Evolutionary conservation across 1,284 basidiomycete genomes (phyloP), one percentile per base, ranked within the genome.

Genomic region (Apiotrichum montevideense): DNA sequence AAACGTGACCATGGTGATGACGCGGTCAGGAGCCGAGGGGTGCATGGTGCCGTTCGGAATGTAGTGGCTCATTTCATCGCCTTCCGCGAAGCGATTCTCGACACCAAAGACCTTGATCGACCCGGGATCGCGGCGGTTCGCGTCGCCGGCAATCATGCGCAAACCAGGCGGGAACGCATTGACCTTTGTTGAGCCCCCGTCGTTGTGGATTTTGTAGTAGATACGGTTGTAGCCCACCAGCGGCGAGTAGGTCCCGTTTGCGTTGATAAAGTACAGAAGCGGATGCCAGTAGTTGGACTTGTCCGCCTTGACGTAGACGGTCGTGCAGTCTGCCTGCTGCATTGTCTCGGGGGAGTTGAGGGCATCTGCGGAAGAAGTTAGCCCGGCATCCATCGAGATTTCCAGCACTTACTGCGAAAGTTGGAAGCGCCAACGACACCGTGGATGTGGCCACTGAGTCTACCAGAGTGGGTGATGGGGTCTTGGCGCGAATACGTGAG

Each of bases 211-310:
- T 9, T 77, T 67, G 65, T 78, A 78, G 66, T 78, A 78, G 14
- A 51, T 29, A 21, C 57, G 52, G 9, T 71, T 65, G 58, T 64
- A 58, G 51, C 53, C 59, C n/a, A 42, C 40, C 32, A 66, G 64
- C 2, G 73, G 70, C 33, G 65, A 58, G 63, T 67, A 72, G 15
- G 51, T 54, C 14, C 50, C 51, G 46, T 62, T 48, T 37, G 39
- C 15, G 52, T 72, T 67, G 63, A 78, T 79, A 57, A 74, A 76
- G 68, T 77, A 79, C 6, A 80, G 64, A 47, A 74, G 67, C 29
- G 78, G 78, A 6, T 67, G 69, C 79, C 79, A 80, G 66, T 80
- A 80, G 56, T 70, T 72, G 40, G 73, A 76, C 65, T 73, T 71
- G 71, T 80, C 79, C 29, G 70, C 71, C 3, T 61, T 66, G 47